Conservation (phyloP, 768 basidiomycete genomes). For the Trametopsis cervina region DNA sequence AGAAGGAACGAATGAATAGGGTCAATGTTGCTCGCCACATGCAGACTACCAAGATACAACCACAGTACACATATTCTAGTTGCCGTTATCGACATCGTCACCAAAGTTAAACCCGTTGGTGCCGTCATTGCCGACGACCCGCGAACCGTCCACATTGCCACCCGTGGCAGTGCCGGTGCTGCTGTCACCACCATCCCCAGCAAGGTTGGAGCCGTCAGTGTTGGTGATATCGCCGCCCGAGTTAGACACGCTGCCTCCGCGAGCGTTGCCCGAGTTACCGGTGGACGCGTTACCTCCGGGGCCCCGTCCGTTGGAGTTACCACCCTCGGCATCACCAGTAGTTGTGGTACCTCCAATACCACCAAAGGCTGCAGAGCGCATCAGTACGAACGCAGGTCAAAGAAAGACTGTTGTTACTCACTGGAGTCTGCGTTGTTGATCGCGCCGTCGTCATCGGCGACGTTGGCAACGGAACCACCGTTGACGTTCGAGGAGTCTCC, state of each 20-base stretch:
- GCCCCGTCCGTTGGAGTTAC: constrained; percentile 6
- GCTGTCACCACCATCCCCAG: constrained; percentile 10
- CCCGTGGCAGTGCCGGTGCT: constrained; percentile 9
- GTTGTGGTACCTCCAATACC: constrained; percentile 6
- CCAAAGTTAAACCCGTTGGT: constrained; percentile 8
- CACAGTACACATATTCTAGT: constrained; percentile 5
- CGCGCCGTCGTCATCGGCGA: constrained; percentile 9
- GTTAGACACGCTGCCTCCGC: constrained; percentile 9
- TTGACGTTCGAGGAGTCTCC: constrained; percentile 7
- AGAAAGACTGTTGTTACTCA: background rate
- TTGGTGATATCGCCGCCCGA: constrained; percentile 6
- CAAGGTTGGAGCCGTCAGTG: constrained; percentile 6
- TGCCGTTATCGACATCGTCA: constrained; percentile 14
- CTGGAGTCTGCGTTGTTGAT: constrained; percentile 11
- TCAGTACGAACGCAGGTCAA: background rate
- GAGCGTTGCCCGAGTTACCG: constrained; percentile 10
- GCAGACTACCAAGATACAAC: background rate
- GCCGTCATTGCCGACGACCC: constrained; percentile 1
- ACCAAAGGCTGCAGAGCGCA: constrained; percentile 1
- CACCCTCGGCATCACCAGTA: constrained; percentile 9
- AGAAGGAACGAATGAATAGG: no score
- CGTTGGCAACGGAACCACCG: constrained; percentile 10
- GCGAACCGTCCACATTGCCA: constrained; percentile 3
- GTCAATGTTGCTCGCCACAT: background rate
- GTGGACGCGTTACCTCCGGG: constrained; percentile 12